Conservation (phyloP, 1,139 yeast species). For the Nadsonia commutata region DNA sequence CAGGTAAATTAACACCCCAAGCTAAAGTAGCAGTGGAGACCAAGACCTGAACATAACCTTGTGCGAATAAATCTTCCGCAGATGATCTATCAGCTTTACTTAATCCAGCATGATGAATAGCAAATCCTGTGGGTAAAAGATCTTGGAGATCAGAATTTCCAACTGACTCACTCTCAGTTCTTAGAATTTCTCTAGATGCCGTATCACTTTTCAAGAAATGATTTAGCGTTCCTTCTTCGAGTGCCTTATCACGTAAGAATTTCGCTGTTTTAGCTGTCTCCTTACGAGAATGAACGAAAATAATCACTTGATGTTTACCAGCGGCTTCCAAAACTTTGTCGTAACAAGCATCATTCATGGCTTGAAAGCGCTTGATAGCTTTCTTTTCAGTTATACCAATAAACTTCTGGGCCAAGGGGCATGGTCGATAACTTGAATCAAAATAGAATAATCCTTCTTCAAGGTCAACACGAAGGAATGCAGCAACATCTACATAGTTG, state of each 20-base stretch:
- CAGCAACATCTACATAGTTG: conserved; percentile 76
- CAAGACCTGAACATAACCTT: conserved; percentile 65
- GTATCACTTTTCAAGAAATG: conserved; percentile 35
- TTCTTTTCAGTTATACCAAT: conserved; percentile 79
- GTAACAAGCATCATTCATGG: conserved; percentile 85
- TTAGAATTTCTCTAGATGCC: conserved; percentile 52
- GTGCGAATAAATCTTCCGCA: conserved; percentile 79
- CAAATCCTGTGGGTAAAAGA: conserved; percentile 60
- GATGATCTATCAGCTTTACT: conserved; percentile 55
- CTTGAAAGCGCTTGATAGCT: conserved; percentile 61
- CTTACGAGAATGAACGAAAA: conserved; percentile 88
- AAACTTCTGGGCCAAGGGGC: conserved; percentile 81
- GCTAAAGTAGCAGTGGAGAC: conserved; percentile 94
- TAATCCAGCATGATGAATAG: conserved; percentile 92
- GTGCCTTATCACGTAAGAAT: conserved; percentile 49
- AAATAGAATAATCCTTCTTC: conserved; percentile 54
- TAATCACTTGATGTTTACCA: conserved; percentile 68
- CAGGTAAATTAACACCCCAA: conserved; percentile 98
- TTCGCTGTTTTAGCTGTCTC: conserved; percentile 80
- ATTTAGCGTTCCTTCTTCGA: conserved; percentile 38
- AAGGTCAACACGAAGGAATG: conserved; percentile 55
- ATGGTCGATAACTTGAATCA: conserved; percentile 75
- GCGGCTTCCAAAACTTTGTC: conserved; percentile 62
- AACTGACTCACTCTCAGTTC: conserved; percentile 45
- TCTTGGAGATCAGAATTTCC: conserved; percentile 42